Percentiles rank a stretch among this genome's conserved stretches.
These are phyloP conservation scores for Tylopilus sp. DNA, from an alignment of 768 basidiomycete genomes.

Conservation along the genomic window DNA sequence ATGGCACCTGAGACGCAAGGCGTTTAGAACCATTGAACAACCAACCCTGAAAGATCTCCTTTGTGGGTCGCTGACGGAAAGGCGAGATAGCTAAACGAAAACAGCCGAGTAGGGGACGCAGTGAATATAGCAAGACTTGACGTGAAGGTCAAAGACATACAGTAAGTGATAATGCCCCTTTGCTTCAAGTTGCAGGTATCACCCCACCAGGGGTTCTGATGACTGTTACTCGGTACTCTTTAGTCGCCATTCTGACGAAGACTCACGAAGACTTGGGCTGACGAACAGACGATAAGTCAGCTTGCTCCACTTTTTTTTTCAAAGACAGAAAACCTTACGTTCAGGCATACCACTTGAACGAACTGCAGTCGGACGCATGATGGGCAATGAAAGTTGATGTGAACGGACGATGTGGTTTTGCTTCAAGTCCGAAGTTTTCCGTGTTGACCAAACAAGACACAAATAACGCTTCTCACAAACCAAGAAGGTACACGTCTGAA, in stretches of 20 bases:
- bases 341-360: slow-evolving; percentile 78
- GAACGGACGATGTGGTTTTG: neutral
- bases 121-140: neutral
- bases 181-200: slow-evolving; percentile 64
- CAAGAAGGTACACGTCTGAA: too few relatives aligned
- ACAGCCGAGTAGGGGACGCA: neutral
- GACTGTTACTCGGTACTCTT: slow-evolving; percentile 2
- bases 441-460: slow-evolving; percentile 32
- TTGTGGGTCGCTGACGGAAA: slow-evolving; percentile 70
- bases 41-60: slow-evolving; percentile 68
- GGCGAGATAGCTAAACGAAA: slow-evolving; percentile 68
- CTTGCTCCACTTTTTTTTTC: neutral
- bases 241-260: neutral
- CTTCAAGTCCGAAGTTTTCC: slow-evolving; percentile 26
- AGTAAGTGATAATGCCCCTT: slow-evolving; percentile 76
- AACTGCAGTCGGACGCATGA: slow-evolving; percentile 50
- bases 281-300: slow-evolving; percentile 6
- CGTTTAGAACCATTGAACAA: slow-evolving; percentile 86
- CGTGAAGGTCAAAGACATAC: slow-evolving; percentile 45
- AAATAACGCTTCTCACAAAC: slow-evolving; percentile 19
- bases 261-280: slow-evolving; percentile 84
- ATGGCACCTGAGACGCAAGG: slow-evolving; percentile 67
- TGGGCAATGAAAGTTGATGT: slow-evolving; percentile 16
- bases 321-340: slow-evolving; percentile 45
- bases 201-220: slow-evolving; percentile 90